These are phyloP conservation scores for Achaetomiella virescens DNA, from an alignment of 495 filamentous ascomycete species.

Conservation along the genomic window DNA sequence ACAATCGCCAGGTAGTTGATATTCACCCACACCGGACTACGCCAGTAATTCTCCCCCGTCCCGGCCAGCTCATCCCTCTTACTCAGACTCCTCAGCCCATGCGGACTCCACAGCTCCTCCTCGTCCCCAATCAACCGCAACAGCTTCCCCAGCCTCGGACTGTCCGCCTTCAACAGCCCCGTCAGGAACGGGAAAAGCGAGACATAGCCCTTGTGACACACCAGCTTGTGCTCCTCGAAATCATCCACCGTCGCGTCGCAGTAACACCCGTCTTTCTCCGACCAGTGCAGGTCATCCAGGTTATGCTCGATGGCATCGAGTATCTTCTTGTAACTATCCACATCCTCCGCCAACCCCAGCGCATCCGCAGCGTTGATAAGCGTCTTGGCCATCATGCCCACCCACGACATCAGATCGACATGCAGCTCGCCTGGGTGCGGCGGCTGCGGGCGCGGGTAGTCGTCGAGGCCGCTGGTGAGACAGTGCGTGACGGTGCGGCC, in stretches of 20 bases:
- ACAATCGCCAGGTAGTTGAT: slow-evolving; percentile 89
- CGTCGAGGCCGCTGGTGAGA: slow-evolving; percentile 88
- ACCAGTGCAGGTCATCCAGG: slow-evolving; percentile 92
- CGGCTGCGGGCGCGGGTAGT: slow-evolving; percentile 90
- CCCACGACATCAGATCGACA: slow-evolving; percentile 90
- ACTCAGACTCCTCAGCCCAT: slow-evolving; percentile 82
- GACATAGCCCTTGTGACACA: slow-evolving; percentile 96
- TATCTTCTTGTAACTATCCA: slow-evolving; percentile 59
- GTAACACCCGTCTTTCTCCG: slow-evolving; percentile 67
- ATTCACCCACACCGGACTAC: slow-evolving; percentile 93
- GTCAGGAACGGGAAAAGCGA: slow-evolving; percentile 90
- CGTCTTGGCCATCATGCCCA: slow-evolving; percentile 85
- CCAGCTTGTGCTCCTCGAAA: slow-evolving; percentile 80
- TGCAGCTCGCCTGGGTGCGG: slow-evolving; percentile 98
- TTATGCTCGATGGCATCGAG: slow-evolving; percentile 78
- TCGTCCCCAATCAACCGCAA: slow-evolving; percentile 74
- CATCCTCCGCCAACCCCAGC: slow-evolving; percentile 69
- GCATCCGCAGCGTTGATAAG: slow-evolving; percentile 69
- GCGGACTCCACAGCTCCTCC: slow-evolving; percentile 78
- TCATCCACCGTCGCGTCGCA: slow-evolving; percentile 96
- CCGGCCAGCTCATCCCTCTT: slow-evolving; percentile 76
- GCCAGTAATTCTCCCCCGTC: slow-evolving; percentile 95
- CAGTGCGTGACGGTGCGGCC: slow-evolving; percentile 82
- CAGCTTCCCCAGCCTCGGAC: slow-evolving; percentile 61
- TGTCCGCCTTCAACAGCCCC: slow-evolving; percentile 64